phyloP scores from a whole-genome alignment of 225 moss, liverwort and hornwort species.

The Rhytidiadelphus loreus region DNA sequence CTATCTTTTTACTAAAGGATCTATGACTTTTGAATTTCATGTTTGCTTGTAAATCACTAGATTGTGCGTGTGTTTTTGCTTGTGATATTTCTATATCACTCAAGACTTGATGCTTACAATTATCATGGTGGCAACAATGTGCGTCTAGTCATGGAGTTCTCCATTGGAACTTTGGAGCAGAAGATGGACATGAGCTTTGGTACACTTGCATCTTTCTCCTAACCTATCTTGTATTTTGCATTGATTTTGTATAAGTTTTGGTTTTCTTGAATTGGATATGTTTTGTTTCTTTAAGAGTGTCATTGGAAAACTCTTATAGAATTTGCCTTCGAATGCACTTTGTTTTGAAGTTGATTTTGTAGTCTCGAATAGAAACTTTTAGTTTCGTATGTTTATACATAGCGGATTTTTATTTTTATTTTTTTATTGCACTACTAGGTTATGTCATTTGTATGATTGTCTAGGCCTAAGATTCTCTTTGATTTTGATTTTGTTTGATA shows the following conservation, averaged over 20 bases:
- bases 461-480: too few relatives aligned
- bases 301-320: not conserved
- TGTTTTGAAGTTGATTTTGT: not conserved
- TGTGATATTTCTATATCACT: not conserved
- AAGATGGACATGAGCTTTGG: too few relatives aligned
- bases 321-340: not conserved
- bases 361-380: not conserved
- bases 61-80: not conserved
- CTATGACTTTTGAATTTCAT: not conserved
- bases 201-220: not conserved
- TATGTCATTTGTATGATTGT: too few relatives aligned
- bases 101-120: not conserved
- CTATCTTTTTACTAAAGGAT: not conserved
- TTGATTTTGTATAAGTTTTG: not conserved
- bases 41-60: not conserved
- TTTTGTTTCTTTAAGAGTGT: not conserved
- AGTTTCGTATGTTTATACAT: not conserved
- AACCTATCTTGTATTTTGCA: too few relatives aligned
- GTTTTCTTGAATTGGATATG: not conserved
- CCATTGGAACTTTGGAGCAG: conserved; percentile 68
- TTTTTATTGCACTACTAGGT: too few relatives aligned
- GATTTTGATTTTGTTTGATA: too few relatives aligned
- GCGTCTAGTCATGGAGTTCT: conserved; percentile 54
- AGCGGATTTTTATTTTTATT: too few relatives aligned
- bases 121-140: conserved; percentile 35